A percentile compares a stretch with the other conserved stretches of the same genome.
Evolutionary conservation across 352 stramenopile genomes (phyloP).

Genomic region (Bremia lactucae): DNA sequence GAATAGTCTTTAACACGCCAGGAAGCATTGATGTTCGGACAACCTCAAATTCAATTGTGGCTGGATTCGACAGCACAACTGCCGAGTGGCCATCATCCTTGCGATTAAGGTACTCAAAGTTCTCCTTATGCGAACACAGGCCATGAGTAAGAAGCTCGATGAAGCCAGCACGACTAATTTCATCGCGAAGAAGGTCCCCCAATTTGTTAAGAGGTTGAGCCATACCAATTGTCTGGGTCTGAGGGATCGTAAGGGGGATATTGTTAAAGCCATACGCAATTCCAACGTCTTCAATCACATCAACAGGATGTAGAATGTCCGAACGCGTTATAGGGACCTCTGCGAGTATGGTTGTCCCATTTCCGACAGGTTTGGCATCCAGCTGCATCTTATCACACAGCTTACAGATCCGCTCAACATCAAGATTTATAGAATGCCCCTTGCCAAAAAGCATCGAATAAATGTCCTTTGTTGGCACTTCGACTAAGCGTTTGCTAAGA

Average conservation of each 20-base stretch:
- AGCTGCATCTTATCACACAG: constrained; percentile 99
- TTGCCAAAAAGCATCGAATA: constrained; percentile 85
- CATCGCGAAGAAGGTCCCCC: constrained; percentile 93
- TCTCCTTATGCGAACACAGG: constrained; percentile 95
- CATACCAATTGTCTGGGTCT: constrained; percentile 91
- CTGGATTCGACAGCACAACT: constrained; percentile 96
- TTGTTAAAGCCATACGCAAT: constrained; percentile 99
- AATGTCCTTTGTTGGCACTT: constrained; percentile 79
- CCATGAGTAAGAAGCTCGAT: constrained; percentile 97
- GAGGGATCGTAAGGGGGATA: constrained; percentile 92
- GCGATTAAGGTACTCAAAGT: constrained; percentile 92
- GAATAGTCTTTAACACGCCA: constrained; percentile 97
- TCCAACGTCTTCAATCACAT: constrained; percentile 98
- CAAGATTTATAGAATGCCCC: constrained; percentile 62
- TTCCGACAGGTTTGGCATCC: constrained; percentile 57
- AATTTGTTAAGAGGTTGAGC: constrained; percentile 97
- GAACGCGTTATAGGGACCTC: constrained; percentile 94
- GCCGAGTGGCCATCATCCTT: constrained; percentile 74
- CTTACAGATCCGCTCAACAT: constrained; percentile 80
- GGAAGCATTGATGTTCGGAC: constrained; percentile 97
- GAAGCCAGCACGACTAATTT: constrained; percentile 96
- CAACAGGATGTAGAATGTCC: constrained; percentile 98
- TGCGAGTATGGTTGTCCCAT: constrained; percentile 77
- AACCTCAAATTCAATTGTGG: constrained; percentile 98
- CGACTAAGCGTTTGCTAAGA: constrained; percentile 84